Evolutionary conservation across 1,284 basidiomycete species (phyloP), one percentile per base, ranked within the genome.

Genomic region (Cutaneotrichosporon sp.): DNA sequence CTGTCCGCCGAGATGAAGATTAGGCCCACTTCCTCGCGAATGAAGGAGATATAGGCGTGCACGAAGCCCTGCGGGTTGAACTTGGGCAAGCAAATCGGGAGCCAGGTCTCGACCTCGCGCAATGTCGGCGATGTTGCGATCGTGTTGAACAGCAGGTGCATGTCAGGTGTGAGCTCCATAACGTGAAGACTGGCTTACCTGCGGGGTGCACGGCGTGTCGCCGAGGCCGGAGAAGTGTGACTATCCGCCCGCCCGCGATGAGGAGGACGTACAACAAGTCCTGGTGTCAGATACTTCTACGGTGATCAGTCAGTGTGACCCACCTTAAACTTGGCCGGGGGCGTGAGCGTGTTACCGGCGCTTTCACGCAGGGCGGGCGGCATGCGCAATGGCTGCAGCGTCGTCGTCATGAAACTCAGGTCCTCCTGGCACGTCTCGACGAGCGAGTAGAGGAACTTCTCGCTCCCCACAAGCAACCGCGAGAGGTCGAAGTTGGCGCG

Each of bases 161-260:
- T 85, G 72, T 95, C 92, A 90, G 69, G 38, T 63, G 34, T 53
- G 34, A 66, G 66, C 50, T 22, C 1, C 16, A 34, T 1, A 4
- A 16, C 22, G 18, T 34, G 18, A 36, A n/a, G n/a, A n/a, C n/a
- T n/a, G n/a, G 72, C 81, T 54, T 69, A 90, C 91, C 91, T 52
- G 91, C 87, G 4, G 95, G 94, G 78, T 99, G 94, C 60, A 98
- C 93, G 0, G 92, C 92, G 73, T 98, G 95, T 71, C 91, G 93
- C 74, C 85, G 87, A 0, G 95, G 95, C 59, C 97, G 83, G 14
- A 95, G 87, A 5, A 99, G 83, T 3, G 92, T 95, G 22, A 98
- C 85, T 1, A 99, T 89, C 25, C 87, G 85, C 16, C 87, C 88
- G 53, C 86, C 84, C 0, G 89, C 88, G 25, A 97, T 82, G 14